phyloP scores from a whole-genome alignment of 2,329 filamentous ascomycete species.

The Sordariomycetes sp. region DNA sequence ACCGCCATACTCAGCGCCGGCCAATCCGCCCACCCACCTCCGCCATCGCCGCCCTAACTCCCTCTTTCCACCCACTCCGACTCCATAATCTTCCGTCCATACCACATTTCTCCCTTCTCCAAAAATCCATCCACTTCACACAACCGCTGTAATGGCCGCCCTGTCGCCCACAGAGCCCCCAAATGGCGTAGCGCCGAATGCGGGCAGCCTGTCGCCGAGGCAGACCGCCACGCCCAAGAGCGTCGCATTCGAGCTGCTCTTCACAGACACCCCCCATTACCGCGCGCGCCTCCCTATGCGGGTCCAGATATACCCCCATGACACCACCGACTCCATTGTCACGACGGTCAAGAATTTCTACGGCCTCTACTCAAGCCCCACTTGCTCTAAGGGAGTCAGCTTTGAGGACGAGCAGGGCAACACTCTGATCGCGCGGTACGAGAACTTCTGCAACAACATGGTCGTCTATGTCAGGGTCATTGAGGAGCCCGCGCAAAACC shows the following conservation, averaged over 20 bases:
- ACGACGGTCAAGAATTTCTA: constrained; percentile 99
- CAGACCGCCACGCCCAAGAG: constrained; percentile 51
- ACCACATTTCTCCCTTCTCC: neutral
- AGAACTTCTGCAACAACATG: constrained; percentile 91
- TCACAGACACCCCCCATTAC: constrained; percentile 55
- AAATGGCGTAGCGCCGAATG: constrained; percentile 10
- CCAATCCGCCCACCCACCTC: constrained; percentile 1
- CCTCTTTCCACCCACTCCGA: too few species aligned
- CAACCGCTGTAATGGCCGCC: constrained; percentile 29
- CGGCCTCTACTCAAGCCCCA: constrained; percentile 71
- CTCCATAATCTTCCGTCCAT: neutral
- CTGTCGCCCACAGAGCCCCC: constrained; percentile 29
- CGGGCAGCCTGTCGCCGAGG: constrained; percentile 1
- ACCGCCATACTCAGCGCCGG: neutral
- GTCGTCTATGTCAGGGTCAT: constrained; percentile 85
- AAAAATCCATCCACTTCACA: neutral
- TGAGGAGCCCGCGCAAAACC: constrained; percentile 46
- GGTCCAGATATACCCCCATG: constrained; percentile 87
- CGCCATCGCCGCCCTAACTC: neutral
- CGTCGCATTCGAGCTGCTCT: constrained; percentile 69
- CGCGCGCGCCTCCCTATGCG: constrained; percentile 72
- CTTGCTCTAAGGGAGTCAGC: constrained; percentile 70
- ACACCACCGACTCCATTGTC: constrained; percentile 95
- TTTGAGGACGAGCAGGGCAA: constrained; percentile 88
- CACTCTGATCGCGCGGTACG: constrained; percentile 88